phyloP scores from a whole-genome alignment of 768 basidiomycete genomes.

The Trametes villosa region DNA sequence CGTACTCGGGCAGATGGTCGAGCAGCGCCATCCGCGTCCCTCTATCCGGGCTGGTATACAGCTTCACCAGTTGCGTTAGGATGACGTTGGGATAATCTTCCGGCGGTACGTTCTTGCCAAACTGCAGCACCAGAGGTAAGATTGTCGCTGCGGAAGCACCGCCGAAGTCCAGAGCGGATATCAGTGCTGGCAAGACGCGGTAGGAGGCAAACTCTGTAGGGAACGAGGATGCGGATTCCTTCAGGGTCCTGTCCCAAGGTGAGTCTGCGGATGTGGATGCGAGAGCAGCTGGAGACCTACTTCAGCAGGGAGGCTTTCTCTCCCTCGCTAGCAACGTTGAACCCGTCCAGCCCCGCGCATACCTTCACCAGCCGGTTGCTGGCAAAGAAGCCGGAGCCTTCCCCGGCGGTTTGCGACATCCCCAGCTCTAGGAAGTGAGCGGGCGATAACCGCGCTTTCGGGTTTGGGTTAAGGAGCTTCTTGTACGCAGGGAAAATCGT shows the following conservation, averaged over 20 bases:
- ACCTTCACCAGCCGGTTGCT: constrained; percentile 84
- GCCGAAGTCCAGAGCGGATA: constrained; percentile 77
- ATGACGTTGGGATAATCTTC: constrained; percentile 73
- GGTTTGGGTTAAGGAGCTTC: constrained; percentile 87
- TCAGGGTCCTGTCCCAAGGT: constrained; percentile 59
- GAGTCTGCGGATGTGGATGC: background rate
- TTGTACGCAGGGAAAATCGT: constrained; percentile 82
- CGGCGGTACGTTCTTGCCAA: constrained; percentile 71
- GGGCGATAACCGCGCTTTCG: constrained; percentile 75
- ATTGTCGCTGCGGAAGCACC: constrained; percentile 73
- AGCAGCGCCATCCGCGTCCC: constrained; percentile 93
- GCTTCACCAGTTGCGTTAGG: constrained; percentile 77
- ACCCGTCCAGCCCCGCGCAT: constrained; percentile 84
- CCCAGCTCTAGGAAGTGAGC: constrained; percentile 81
- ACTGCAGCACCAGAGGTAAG: constrained; percentile 81
- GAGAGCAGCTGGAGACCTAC: constrained; percentile 40
- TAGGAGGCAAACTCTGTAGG: constrained; percentile 85
- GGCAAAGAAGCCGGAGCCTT: constrained; percentile 77
- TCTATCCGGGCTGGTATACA: constrained; percentile 89
- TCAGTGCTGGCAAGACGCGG: constrained; percentile 86
- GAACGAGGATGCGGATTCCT: constrained; percentile 78
- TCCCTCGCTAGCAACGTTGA: constrained; percentile 76
- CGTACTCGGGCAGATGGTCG: constrained; percentile 82
- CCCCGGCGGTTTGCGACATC: constrained; percentile 64
- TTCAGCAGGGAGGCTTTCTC: constrained; percentile 78